phyloP scores from a whole-genome alignment of 106 monocot species.

The Dendrobium officinale region DNA sequence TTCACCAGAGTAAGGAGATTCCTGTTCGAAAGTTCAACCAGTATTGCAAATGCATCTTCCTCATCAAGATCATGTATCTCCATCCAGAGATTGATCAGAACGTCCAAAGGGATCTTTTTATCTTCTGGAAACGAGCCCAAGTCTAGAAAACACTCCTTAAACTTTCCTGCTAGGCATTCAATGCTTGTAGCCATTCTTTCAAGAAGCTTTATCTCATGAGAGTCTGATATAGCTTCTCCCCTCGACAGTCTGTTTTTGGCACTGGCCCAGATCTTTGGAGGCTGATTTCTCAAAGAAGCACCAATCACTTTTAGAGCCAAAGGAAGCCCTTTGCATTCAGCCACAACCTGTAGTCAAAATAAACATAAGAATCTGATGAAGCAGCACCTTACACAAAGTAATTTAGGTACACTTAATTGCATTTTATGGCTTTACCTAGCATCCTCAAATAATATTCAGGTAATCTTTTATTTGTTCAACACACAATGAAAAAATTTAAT shows the following conservation, averaged over 20 bases:
- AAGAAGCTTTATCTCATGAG: conserved; percentile 47
- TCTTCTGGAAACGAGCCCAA: conserved; percentile 55
- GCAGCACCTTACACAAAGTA: too few species aligned
- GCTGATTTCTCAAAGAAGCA: conserved; percentile 42
- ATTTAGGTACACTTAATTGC: too few species aligned
- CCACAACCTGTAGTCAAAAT: conserved; percentile 31
- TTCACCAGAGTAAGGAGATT: conserved; percentile 50
- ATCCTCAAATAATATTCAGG: too few species aligned
- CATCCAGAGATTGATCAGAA: conserved; percentile 53
- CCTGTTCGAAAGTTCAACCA: conserved; percentile 46
- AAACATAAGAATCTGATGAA: background rate
- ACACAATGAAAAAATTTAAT: too few species aligned
- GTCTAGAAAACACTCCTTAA: conserved; percentile 52
- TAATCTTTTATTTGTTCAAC: too few species aligned
- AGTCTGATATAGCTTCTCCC: conserved; percentile 43
- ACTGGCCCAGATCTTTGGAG: conserved; percentile 47
- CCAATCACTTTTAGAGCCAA: conserved; percentile 60
- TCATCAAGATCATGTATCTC: conserved; percentile 56
- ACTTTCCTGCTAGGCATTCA: conserved; percentile 28
- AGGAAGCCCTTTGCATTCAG: conserved; percentile 63
- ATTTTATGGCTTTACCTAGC: too few species aligned
- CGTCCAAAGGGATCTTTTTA: conserved; percentile 56
- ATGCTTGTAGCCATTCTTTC: conserved; percentile 44
- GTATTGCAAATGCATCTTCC: conserved; percentile 40
- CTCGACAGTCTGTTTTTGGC: conserved; percentile 41